phyloP scores from a whole-genome alignment of 1,139 yeast genomes.

The Kluyveromyces sp. region DNA sequence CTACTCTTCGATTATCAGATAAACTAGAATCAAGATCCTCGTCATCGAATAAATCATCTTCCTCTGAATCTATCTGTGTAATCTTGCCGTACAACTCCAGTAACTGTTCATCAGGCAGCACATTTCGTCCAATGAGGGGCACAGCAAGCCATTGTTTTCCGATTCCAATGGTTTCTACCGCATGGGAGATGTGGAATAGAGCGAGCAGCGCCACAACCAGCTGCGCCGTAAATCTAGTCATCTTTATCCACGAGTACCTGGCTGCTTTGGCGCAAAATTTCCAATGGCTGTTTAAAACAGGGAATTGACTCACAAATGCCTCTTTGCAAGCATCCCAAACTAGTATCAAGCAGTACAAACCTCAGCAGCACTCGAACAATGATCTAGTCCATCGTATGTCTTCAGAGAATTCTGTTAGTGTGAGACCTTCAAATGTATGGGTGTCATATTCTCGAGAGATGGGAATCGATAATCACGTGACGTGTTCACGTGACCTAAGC shows the following conservation, averaged over 20 bases:
- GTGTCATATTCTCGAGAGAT: no score
- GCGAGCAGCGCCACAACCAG: neutral
- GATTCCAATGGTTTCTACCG: neutral
- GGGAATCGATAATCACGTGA: no score
- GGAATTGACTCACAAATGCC: no score
- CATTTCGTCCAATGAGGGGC: neutral
- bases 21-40: neutral
- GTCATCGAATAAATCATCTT: constrained; percentile 1
- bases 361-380: no score
- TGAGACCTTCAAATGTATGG: no score
- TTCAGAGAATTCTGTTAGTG: no score
- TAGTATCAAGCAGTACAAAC: no score
- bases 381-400: no score
- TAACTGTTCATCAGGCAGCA: neutral
- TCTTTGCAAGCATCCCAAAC: no score
- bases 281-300: no score
- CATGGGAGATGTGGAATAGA: neutral
- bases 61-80: constrained; percentile 7
- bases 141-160: constrained; percentile 4
- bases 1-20: neutral
- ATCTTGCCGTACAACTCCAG: constrained; percentile 9
- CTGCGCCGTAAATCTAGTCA: neutral
- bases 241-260: neutral
- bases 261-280: neutral
- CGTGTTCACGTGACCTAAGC: no score